Evolutionary conservation across 2,329 filamentous ascomycete genomes (phyloP).

Genomic region (Stylonectria norvegica): DNA sequence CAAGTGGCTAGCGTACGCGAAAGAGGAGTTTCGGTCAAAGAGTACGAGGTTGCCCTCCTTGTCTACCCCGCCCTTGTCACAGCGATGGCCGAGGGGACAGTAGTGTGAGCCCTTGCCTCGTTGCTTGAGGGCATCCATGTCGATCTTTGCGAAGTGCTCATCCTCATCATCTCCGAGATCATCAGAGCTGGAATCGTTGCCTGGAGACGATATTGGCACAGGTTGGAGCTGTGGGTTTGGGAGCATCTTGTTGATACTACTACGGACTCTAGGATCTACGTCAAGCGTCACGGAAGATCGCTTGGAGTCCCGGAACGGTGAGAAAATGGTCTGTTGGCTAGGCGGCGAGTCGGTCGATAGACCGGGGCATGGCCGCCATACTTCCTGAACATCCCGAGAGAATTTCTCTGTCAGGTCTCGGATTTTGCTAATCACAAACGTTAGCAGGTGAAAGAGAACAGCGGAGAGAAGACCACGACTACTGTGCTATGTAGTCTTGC

Average conservation of each 20-base stretch:
- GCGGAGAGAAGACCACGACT: no score
- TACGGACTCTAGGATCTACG: slow-evolving; percentile 19
- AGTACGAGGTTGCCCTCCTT: slow-evolving; percentile 36
- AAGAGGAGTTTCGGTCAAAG: slow-evolving; percentile 42
- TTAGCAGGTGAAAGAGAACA: no score
- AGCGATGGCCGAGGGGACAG: slow-evolving; percentile 35
- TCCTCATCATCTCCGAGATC: slow-evolving; percentile 33
- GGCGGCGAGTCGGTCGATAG: slow-evolving; percentile 11
- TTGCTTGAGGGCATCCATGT: slow-evolving; percentile 39
- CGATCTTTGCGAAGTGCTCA: slow-evolving; percentile 34
- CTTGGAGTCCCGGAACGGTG: slow-evolving; percentile 22
- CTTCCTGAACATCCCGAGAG: slow-evolving; percentile 32
- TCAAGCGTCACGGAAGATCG: slow-evolving; percentile 17
- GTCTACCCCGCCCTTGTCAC: slow-evolving; percentile 41
- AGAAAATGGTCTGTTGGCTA: slow-evolving; percentile 18
- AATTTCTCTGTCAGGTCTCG: slow-evolving; percentile 33
- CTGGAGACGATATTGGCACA: neutral
- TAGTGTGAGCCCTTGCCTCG: slow-evolving; percentile 38
- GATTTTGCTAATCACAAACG: slow-evolving; percentile 29
- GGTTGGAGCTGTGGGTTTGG: slow-evolving; percentile 16
- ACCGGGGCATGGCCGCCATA: slow-evolving; percentile 26
- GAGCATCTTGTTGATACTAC: slow-evolving; percentile 22
- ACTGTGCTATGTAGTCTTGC: no score
- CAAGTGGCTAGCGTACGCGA: slow-evolving; percentile 30
- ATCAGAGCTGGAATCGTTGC: slow-evolving; percentile 18